These are phyloP conservation scores for Ehretia macrophylla DNA, from an alignment of 257 asterid species.

Conservation along the genomic window DNA sequence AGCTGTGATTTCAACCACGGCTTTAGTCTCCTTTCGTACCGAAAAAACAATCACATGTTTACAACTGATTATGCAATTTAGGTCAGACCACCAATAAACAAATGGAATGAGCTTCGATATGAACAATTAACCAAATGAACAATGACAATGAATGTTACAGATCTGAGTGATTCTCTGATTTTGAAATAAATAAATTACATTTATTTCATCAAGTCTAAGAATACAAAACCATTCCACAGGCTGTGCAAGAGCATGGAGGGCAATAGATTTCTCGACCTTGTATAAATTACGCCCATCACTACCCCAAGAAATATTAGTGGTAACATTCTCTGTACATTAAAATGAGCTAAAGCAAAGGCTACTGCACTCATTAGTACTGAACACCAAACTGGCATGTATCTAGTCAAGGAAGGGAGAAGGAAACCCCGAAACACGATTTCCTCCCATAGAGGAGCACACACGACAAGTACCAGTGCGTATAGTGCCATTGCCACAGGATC, in stretches of 20 bases:
- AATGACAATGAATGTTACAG: no score
- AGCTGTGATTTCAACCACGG: no score
- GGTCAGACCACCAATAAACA: no score
- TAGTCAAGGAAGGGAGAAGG: conserved; percentile 89
- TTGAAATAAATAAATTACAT: background rate
- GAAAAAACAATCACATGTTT: no score
- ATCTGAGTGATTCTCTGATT: no score
- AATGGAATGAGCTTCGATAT: background rate
- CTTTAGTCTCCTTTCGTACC: no score
- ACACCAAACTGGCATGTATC: conserved; percentile 95
- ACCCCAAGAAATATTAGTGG: conserved; percentile 87
- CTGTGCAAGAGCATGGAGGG: conserved; percentile 91
- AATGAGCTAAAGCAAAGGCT: conserved; percentile 91
- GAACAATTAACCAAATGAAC: background rate
- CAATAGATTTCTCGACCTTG: conserved; percentile 80
- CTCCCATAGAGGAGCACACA: conserved; percentile 96
- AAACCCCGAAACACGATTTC: conserved; percentile 91
- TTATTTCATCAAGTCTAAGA: conserved; percentile 89
- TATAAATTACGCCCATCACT: conserved; percentile 85
- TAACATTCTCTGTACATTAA: conserved; percentile 89
- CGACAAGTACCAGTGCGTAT: conserved; percentile 79
- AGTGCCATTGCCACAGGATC: conserved; percentile 91
- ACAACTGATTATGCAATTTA: no score
- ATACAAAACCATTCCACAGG: conserved; percentile 92
- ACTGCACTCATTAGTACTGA: conserved; percentile 75